These are phyloP conservation scores for Citrullus mucosospermus DNA, from an alignment of 306 rosid genomes.

Conservation along the genomic window DNA sequence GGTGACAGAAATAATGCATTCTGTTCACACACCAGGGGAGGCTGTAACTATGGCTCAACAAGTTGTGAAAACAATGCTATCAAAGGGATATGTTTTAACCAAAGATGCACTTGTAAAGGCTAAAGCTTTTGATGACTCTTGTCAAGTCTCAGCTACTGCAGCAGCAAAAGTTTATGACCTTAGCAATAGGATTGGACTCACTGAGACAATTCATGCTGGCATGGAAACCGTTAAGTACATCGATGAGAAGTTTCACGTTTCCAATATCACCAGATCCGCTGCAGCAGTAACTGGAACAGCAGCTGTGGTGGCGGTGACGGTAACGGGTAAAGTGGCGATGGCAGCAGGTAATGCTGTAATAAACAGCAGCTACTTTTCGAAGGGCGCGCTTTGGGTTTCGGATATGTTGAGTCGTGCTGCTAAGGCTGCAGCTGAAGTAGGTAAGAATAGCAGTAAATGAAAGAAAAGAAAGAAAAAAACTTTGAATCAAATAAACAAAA, in stretches of 20 bases:
- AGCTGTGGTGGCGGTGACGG: slow-evolving; percentile 54
- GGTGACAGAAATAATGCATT: slow-evolving; percentile 34
- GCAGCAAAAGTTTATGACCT: slow-evolving; percentile 61
- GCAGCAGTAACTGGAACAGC: slow-evolving; percentile 64
- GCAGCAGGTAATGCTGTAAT: slow-evolving; percentile 63
- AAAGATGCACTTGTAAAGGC: slow-evolving; percentile 79
- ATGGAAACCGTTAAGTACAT: slow-evolving; percentile 54
- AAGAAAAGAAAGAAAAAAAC: background rate
- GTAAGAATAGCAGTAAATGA: slow-evolving; percentile 18
- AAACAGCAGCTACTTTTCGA: slow-evolving; percentile 74
- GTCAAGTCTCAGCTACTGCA: slow-evolving; percentile 56
- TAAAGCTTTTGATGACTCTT: slow-evolving; percentile 69
- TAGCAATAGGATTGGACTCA: slow-evolving; percentile 60
- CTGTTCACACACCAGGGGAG: slow-evolving; percentile 56
- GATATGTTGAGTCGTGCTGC: slow-evolving; percentile 43
- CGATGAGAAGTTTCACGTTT: slow-evolving; percentile 68
- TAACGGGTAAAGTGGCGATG: slow-evolving; percentile 59
- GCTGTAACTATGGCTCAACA: slow-evolving; percentile 62
- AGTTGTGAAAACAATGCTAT: slow-evolving; percentile 76
- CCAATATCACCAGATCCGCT: slow-evolving; percentile 63
- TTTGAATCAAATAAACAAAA: background rate
- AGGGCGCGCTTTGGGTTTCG: slow-evolving; percentile 79
- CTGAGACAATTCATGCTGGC: slow-evolving; percentile 51
- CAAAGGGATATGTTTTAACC: slow-evolving; percentile 77
- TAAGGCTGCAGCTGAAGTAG: slow-evolving; percentile 54